phyloP scores from a whole-genome alignment of 148 eudicot genomes.

The Chenopodium suecicum region DNA sequence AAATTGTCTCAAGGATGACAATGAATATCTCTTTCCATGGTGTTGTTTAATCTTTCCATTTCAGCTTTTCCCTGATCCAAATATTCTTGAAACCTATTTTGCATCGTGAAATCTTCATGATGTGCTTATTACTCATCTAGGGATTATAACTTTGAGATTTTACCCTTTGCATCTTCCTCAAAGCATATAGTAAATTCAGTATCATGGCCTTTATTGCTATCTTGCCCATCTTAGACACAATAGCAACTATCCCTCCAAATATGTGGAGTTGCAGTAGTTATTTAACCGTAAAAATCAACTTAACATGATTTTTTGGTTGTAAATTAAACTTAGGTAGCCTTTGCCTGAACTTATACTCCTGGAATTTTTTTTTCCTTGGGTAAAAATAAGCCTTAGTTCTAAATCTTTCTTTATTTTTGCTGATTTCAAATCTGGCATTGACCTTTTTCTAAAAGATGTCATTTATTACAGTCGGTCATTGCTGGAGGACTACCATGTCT shows the following conservation, averaged over 20 bases:
- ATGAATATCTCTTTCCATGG: background rate
- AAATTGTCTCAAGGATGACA: background rate
- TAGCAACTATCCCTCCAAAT: background rate
- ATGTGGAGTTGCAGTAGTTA: background rate
- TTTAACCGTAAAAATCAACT: background rate
- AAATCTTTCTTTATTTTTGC: background rate
- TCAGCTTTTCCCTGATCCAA: background rate
- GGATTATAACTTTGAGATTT: background rate
- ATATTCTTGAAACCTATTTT: background rate
- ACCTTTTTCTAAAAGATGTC: slow-evolving; percentile 14
- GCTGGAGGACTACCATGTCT: slow-evolving; percentile 53
- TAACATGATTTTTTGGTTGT: too few species aligned
- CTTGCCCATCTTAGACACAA: background rate
- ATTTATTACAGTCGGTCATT: slow-evolving; percentile 55
- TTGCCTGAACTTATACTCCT: background rate
- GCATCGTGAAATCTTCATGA: background rate
- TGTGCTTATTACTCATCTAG: background rate
- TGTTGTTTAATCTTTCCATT: background rate
- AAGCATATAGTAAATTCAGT: background rate
- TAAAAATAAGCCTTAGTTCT: background rate
- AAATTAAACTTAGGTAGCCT: too few species aligned
- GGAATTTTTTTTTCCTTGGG: background rate
- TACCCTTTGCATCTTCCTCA: background rate
- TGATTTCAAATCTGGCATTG: background rate
- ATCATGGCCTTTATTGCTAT: background rate